Evolutionary conservation across 306 rosid species (phyloP).

Genomic region (Lupinus albus): DNA sequence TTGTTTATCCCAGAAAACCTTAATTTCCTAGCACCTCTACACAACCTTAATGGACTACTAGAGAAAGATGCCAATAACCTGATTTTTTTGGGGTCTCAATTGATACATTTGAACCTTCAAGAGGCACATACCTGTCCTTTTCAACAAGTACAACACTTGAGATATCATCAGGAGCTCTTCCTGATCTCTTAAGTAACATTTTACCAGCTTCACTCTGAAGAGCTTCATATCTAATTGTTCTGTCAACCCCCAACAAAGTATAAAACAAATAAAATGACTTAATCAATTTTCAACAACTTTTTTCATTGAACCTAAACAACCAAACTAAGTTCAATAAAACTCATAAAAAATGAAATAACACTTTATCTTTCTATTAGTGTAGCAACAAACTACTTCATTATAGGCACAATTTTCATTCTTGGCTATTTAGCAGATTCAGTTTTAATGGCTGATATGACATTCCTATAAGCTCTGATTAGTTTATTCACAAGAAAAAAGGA

Average conservation of each 20-base stretch:
- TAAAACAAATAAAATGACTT: slow-evolving; percentile 14
- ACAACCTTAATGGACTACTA: slow-evolving; percentile 20
- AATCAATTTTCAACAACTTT: neutral
- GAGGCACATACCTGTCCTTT: slow-evolving; percentile 56
- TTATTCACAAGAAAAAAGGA: no score
- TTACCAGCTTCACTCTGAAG: slow-evolving; percentile 94
- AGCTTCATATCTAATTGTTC: slow-evolving; percentile 78
- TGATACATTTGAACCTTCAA: neutral
- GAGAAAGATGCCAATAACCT: slow-evolving; percentile 1
- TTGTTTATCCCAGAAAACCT: neutral
- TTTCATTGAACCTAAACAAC: neutral
- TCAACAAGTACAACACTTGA: slow-evolving; percentile 96
- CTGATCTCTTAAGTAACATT: slow-evolving; percentile 78
- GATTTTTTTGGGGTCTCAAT: neutral
- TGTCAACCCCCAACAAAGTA: slow-evolving; percentile 42
- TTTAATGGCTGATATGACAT: no score
- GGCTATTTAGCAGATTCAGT: neutral
- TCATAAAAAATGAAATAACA: no score
- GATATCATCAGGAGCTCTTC: slow-evolving; percentile 95
- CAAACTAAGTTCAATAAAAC: neutral
- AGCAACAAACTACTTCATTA: neutral
- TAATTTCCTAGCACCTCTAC: neutral
- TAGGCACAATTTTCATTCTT: neutral
- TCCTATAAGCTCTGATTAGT: no score
- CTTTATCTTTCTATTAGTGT: neutral